Base-by-base conservation (phyloP, 306 rosid genomes). In the Elaeagnus macrophylla region DNA sequence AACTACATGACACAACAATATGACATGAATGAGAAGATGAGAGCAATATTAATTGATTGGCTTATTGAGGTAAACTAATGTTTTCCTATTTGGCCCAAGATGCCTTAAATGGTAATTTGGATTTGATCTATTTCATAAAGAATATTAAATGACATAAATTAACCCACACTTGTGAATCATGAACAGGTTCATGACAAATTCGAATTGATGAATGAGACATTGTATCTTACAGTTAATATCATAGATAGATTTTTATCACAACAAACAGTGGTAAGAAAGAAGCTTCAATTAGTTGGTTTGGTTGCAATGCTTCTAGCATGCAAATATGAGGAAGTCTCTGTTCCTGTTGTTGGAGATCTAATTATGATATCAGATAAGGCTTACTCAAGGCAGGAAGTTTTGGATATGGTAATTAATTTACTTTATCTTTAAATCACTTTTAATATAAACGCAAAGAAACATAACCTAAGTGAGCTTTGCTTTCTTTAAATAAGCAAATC, bases 301-400 rank as follows among this genome's bases (percentile, higher is more conserved):
- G 99, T 93, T 64, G 94, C 96, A 37, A 82, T 93, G 99, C 99
- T 93, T 45, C 72, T 93, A 68, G 99, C 99, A 15, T 93, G 99
- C 83, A 93, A 93, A 53, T 93, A 93, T 51, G 99, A 93, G 66
- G 99, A 93, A 55, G 99, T 87, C 67, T 84, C 96, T 6, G 95
- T 84, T 15, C 99, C 99, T 37, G 72, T 87, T 18, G 94, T 93
- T 0, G 85, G 84, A 9, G 99, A 93, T 81, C 67, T 93, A 39
- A 83, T 93, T 57, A 87, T 84, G 18, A 87, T 93, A 68, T 87
- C 96, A 12, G 99, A 93, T 56, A 82, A 72, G 71, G 99, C 99
- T 63, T 93, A 93, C 72, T 59, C 86, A 40, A 70, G 82, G 65
- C 67, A 73, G 43, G 95, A 93, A 66, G 85, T 93, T 67, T 82